Evolutionary conservation across 1,284 basidiomycete species (phyloP).

Genomic region (Boletellus dicymbophilus): DNA sequence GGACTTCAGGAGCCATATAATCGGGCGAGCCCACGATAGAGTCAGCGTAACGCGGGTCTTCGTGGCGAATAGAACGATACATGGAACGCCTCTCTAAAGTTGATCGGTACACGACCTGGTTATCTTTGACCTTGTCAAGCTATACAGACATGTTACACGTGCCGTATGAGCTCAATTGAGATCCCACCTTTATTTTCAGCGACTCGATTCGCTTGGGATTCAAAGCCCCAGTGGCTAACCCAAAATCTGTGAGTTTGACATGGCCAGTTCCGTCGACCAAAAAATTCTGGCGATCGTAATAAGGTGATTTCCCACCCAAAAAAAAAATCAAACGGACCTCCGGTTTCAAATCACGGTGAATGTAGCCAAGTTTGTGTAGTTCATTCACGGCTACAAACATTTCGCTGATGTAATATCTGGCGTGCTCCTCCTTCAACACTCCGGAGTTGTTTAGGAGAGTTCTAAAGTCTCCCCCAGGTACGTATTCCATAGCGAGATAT

Average conservation of each 20-base stretch:
- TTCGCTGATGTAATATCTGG: conserved; percentile 92
- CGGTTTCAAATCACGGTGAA: conserved; percentile 97
- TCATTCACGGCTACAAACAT: conserved; percentile 94
- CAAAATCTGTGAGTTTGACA: conserved; percentile 99
- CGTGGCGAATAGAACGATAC: conserved; percentile 90
- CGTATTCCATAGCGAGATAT: conserved; percentile 98
- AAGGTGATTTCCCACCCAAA: background rate
- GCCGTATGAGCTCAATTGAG: background rate
- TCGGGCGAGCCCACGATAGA: conserved; percentile 99
- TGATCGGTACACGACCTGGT: conserved; percentile 87
- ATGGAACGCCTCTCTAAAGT: conserved; percentile 95
- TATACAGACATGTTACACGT: conserved; percentile 33
- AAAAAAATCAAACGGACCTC: conserved; percentile 58
- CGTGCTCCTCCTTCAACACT: conserved; percentile 94
- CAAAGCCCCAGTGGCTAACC: conserved; percentile 94
- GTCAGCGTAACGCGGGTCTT: conserved; percentile 94
- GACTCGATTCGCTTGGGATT: conserved; percentile 97
- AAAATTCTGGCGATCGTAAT: conserved; percentile 76
- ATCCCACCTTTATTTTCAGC: conserved; percentile 82
- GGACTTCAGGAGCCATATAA: conserved; percentile 94
- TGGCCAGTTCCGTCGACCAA: conserved; percentile 95
- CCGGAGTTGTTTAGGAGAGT: conserved; percentile 96
- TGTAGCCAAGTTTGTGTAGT: conserved; percentile 93
- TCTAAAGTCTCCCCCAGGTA: conserved; percentile 95
- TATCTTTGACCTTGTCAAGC: conserved; percentile 97